Evolutionary conservation across 1,284 basidiomycete genomes (phyloP).

Genomic region (Cryptococcus jaspeensis): DNA sequence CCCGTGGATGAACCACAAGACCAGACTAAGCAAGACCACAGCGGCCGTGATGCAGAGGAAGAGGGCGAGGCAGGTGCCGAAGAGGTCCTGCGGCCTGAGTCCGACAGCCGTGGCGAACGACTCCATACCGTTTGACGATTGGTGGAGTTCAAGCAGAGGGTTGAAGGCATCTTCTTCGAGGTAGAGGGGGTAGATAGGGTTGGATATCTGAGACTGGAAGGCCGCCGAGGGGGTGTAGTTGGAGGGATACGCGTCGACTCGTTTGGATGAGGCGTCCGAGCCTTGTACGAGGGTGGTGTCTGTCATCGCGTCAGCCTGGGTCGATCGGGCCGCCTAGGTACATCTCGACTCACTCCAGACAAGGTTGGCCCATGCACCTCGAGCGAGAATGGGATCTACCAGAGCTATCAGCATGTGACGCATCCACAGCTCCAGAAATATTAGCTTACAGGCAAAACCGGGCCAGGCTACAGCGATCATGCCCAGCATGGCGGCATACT

Average conservation of each 20-base stretch:
- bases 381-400: slow-evolving; percentile 77
- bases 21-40: slow-evolving; percentile 65
- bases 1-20: slow-evolving; percentile 70
- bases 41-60: slow-evolving; percentile 77
- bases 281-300: slow-evolving; percentile 69
- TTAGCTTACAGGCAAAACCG: slow-evolving; percentile 72
- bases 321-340: slow-evolving; percentile 5
- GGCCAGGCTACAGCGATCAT: slow-evolving; percentile 97
- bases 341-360: slow-evolving; percentile 68
- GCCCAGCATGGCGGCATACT: slow-evolving; percentile 68
- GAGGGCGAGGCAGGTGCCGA: slow-evolving; percentile 74
- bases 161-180: slow-evolving; percentile 63
- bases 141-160: slow-evolving; percentile 41
- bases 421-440: slow-evolving; percentile 16
- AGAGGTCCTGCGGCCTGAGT: slow-evolving; percentile 76
- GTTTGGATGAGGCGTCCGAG: slow-evolving; percentile 54
- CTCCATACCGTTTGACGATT: slow-evolving; percentile 60
- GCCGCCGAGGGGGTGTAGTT: slow-evolving; percentile 59
- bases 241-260: slow-evolving; percentile 65
- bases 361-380: slow-evolving; percentile 83
- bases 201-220: slow-evolving; percentile 69
- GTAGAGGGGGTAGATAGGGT: slow-evolving; percentile 71
- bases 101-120: slow-evolving; percentile 78
- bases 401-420: slow-evolving; percentile 9
- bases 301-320: slow-evolving; percentile 39